Conservation (phyloP, 331 rosid species). For the Spiraea crenata region DNA sequence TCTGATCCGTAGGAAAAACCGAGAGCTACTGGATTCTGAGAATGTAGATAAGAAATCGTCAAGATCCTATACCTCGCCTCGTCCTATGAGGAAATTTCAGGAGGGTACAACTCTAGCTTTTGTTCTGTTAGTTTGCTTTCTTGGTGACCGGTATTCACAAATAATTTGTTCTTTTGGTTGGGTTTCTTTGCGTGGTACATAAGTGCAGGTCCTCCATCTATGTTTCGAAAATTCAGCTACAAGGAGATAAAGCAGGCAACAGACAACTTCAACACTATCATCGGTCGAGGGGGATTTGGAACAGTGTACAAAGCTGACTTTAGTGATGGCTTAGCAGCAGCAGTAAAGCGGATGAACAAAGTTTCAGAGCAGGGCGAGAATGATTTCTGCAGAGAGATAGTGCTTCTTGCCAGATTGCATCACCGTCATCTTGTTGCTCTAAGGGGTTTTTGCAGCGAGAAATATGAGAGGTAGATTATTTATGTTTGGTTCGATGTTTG, state of each 20-base stretch:
- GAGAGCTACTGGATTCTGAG: constrained; percentile 66
- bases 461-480: constrained; percentile 68
- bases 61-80: constrained; percentile 52
- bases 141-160: neutral
- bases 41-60: constrained; percentile 43
- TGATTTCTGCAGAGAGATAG: constrained; percentile 89
- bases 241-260: constrained; percentile 96
- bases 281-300: constrained; percentile 98
- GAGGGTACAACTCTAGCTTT: constrained; percentile 55
- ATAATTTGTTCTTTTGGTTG: constrained; percentile 17
- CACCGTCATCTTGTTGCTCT: constrained; percentile 96
- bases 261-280: constrained; percentile 56
- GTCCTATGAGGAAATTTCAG: constrained; percentile 64
- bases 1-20: constrained; percentile 74
- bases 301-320: constrained; percentile 87
- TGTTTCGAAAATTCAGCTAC: constrained; percentile 76
- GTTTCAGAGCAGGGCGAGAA: constrained; percentile 85
- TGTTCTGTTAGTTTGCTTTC: constrained; percentile 17
- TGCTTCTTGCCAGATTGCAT: constrained; percentile 91
- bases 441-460: constrained; percentile 76
- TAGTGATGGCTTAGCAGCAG: constrained; percentile 68
- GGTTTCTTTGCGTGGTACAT: constrained; percentile 31
- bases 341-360: constrained; percentile 85
- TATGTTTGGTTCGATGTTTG: constrained; percentile 22
- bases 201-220: constrained; percentile 69